phyloP scores from a whole-genome alignment of 345 rosid species.

The Xanthoceras sorbifolium region DNA sequence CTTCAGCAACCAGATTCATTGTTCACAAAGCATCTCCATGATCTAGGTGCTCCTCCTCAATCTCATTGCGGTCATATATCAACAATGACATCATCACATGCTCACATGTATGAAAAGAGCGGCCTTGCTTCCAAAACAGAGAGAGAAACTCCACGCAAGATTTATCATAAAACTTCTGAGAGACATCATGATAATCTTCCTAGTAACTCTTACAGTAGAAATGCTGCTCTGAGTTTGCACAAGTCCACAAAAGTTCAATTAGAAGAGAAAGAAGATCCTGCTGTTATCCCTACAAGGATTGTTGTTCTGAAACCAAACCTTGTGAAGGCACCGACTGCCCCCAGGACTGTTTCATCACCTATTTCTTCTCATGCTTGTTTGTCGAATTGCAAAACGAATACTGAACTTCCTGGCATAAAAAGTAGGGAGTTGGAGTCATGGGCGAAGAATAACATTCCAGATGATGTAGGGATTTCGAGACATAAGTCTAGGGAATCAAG shows the following conservation, averaged over 20 bases:
- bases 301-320: constrained; percentile 88
- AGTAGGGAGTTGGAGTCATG: constrained; percentile 34
- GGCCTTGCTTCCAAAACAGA: constrained; percentile 38
- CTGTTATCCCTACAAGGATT: constrained; percentile 65
- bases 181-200: constrained; percentile 31
- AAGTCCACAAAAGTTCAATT: constrained; percentile 42
- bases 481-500: constrained; percentile 65
- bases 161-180: constrained; percentile 33
- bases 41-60: constrained; percentile 48
- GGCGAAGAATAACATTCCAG: constrained; percentile 45
- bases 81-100: constrained; percentile 41
- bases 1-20: constrained; percentile 90
- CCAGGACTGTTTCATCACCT: constrained; percentile 49
- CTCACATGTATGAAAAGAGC: constrained; percentile 30
- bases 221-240: constrained; percentile 30
- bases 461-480: constrained; percentile 50
- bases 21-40: constrained; percentile 77
- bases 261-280: constrained; percentile 41
- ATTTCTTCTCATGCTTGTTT: constrained; percentile 48
- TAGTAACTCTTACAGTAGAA: constrained; percentile 36
- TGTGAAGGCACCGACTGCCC: constrained; percentile 53
- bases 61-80: constrained; percentile 46
- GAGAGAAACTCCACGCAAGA: constrained; percentile 39
- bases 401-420: constrained; percentile 41
- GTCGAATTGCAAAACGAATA: constrained; percentile 41